Percentiles rank a stretch among this genome's conserved stretches.
Conservation (phyloP, 2,329 filamentous ascomycete genomes). For the Penicillium palitans region DNA sequence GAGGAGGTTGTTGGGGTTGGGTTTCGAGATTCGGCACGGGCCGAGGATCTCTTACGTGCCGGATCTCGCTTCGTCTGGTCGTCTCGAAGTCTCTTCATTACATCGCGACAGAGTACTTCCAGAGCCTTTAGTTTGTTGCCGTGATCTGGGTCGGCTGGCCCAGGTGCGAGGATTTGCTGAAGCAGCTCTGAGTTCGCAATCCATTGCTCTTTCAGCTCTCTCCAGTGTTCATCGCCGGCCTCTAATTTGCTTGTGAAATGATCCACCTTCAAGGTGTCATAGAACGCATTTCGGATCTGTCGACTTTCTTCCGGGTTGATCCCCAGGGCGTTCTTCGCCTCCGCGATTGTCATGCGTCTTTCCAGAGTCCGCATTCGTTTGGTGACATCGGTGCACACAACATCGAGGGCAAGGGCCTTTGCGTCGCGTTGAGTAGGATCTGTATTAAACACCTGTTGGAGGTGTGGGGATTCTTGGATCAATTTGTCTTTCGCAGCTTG, state of each 20-base stretch:
- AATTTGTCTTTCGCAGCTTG: constrained; percentile 68
- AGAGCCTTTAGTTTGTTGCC: constrained; percentile 62
- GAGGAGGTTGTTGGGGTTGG: constrained; percentile 26
- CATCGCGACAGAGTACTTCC: constrained; percentile 71
- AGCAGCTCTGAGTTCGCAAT: constrained; percentile 59
- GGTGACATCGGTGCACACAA: constrained; percentile 78
- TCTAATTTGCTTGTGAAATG: constrained; percentile 73
- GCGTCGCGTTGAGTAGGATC: constrained; percentile 60
- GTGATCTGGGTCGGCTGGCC: constrained; percentile 55
- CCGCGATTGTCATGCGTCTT: constrained; percentile 67
- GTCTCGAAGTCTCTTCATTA: constrained; percentile 73
- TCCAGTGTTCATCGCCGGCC: constrained; percentile 70
- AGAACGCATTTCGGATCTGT: constrained; percentile 65
- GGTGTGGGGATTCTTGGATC: constrained; percentile 62
- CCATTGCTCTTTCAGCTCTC: constrained; percentile 68
- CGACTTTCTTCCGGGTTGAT: constrained; percentile 69
- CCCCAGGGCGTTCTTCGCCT: constrained; percentile 71
- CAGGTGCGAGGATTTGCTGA: constrained; percentile 54
- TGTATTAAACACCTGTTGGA: constrained; percentile 62
- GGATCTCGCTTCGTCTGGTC: constrained; percentile 61
- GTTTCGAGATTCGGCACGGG: constrained; percentile 25
- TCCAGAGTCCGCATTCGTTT: constrained; percentile 71
- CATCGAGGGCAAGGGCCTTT: constrained; percentile 70
- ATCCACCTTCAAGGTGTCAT: constrained; percentile 63
- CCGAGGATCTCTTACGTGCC: constrained; percentile 41